phyloP scores from a whole-genome alignment of 495 filamentous ascomycete genomes.

The Penicillium malachiteum region DNA sequence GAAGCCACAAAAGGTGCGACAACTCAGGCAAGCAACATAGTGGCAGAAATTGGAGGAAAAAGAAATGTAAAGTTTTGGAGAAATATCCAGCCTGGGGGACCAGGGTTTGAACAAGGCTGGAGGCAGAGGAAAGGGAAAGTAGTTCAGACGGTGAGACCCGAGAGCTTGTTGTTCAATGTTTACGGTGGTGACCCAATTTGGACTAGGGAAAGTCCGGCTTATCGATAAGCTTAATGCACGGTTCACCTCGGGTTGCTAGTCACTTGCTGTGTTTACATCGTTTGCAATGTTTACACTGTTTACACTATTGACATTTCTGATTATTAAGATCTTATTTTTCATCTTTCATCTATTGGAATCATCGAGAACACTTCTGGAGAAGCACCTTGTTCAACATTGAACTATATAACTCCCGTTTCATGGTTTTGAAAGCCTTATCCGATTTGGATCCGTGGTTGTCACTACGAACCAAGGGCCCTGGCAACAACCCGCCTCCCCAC shows the following conservation, averaged over 20 bases:
- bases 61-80: slow-evolving; percentile 1
- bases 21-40: slow-evolving; percentile 18
- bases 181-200: slow-evolving; percentile 35
- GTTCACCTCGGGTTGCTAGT: neutral
- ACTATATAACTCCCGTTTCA: neutral
- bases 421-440: neutral
- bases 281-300: too few species aligned
- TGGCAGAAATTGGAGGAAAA: slow-evolving; percentile 2
- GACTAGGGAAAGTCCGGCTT: slow-evolving; percentile 34
- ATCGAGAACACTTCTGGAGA: too few species aligned
- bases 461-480: slow-evolving; percentile 8
- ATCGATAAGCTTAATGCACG: slow-evolving; percentile 49
- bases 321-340: too few species aligned
- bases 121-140: slow-evolving; percentile 16
- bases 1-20: slow-evolving; percentile 15
- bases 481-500: slow-evolving; percentile 20
- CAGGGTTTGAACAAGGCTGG: neutral
- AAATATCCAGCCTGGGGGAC: neutral
- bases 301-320: too few species aligned
- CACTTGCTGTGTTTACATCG: too few species aligned
- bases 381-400: too few species aligned
- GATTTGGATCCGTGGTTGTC: slow-evolving; percentile 10
- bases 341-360: too few species aligned
- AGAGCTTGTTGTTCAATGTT: slow-evolving; percentile 39
- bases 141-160: slow-evolving; percentile 41